phyloP scores from a whole-genome alignment of 2,329 filamentous ascomycete genomes.

The Microcera coccophila region DNA sequence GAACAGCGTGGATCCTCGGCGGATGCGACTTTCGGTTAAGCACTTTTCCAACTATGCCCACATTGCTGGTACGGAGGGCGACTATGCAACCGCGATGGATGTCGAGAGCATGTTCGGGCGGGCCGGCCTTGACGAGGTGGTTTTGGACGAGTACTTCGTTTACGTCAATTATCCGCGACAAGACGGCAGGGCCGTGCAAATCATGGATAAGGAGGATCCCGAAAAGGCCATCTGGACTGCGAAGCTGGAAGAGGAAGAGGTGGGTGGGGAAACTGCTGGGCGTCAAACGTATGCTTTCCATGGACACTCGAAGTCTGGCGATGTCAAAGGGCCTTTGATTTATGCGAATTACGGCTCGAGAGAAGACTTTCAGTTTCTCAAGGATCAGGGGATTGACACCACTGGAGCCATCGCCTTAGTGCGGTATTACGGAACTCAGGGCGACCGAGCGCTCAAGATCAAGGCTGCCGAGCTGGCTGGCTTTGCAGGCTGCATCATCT shows the following conservation, averaged over 20 bases:
- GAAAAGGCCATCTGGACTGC: conserved; percentile 69
- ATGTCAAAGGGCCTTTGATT: conserved; percentile 79
- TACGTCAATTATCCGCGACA: conserved; percentile 87
- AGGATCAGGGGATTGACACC: conserved; percentile 67
- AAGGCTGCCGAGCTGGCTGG: conserved; percentile 86
- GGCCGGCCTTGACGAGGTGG: conserved; percentile 70
- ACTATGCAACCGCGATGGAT: conserved; percentile 80
- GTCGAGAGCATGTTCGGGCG: conserved; percentile 72
- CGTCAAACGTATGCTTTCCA: conserved; percentile 79
- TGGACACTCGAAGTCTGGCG: conserved; percentile 80
- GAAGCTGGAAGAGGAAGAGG: conserved; percentile 72
- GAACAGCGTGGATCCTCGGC: conserved; percentile 63
- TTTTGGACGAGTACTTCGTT: conserved; percentile 75
- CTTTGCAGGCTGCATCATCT: conserved; percentile 83
- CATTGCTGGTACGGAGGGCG: conserved; percentile 89
- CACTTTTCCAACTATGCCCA: conserved; percentile 84
- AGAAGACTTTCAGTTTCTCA: conserved; percentile 73
- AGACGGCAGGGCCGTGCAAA: conserved; percentile 74
- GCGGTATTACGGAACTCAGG: conserved; percentile 70
- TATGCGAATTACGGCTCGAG: conserved; percentile 90
- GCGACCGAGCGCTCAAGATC: conserved; percentile 74
- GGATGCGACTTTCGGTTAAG: conserved; percentile 67
- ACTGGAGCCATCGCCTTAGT: conserved; percentile 82
- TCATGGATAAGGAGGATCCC: conserved; percentile 62
- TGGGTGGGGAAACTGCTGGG: conserved; percentile 57